Conservation (phyloP, 1,284 basidiomycete species). For the Peniophora sp. region DNA sequence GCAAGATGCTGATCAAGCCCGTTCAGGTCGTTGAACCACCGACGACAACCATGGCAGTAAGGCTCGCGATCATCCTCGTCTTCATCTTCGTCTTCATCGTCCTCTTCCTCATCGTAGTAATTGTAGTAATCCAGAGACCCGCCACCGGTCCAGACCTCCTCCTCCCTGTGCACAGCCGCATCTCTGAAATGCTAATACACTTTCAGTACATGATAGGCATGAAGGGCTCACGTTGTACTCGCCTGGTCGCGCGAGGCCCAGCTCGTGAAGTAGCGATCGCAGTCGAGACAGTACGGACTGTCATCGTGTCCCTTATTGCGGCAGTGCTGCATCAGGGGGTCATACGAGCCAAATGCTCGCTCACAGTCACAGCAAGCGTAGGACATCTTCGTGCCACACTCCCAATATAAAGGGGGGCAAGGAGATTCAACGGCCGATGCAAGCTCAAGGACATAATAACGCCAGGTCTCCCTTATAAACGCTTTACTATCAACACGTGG, state of each 20-base stretch:
- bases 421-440: no score
- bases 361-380: no score
- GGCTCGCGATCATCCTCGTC: no score
- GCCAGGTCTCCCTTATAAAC: no score
- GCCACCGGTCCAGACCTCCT: no score
- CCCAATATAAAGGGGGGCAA: no score
- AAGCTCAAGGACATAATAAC: no score
- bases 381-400: no score
- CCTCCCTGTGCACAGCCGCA: background rate
- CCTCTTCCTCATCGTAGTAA: background rate
- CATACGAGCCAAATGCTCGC: no score
- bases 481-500: no score
- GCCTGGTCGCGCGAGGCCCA: conserved; percentile 1
- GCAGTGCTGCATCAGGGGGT: background rate
- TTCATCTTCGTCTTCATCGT: background rate
- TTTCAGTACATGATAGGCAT: background rate
- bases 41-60: background rate
- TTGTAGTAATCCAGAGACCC: no score
- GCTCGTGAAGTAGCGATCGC: conserved; percentile 9
- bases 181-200: no score
- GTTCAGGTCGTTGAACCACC: conserved; percentile 12
- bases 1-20: conserved; percentile 17
- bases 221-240: background rate
- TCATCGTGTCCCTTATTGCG: conserved; percentile 6
- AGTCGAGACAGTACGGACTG: conserved; percentile 16